phyloP scores from a whole-genome alignment of 1,139 yeast species.

The Magnusiomyces ingens region DNA sequence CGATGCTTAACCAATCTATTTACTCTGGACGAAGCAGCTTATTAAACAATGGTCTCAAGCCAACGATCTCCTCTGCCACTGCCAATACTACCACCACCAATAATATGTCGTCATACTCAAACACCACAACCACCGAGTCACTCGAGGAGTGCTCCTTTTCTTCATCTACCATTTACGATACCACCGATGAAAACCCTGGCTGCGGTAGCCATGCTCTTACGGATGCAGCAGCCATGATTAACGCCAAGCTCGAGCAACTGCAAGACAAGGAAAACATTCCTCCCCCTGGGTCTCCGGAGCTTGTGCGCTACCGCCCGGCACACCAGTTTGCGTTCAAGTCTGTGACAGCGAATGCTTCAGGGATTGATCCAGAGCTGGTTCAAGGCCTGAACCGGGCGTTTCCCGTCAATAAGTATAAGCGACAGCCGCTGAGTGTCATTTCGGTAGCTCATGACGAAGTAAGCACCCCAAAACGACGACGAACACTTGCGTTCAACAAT shows the following conservation, averaged over 20 bases:
- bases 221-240: constrained; percentile 11
- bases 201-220: background rate
- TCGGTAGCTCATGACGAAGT: background rate
- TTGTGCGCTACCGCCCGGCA: background rate
- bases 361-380: background rate
- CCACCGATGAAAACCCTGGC: background rate
- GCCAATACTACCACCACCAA: too few species aligned
- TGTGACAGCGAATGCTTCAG: background rate
- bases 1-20: too few species aligned
- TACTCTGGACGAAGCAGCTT: too few species aligned
- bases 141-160: too few species aligned
- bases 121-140: too few species aligned
- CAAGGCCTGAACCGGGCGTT: background rate
- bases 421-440: constrained; percentile 1
- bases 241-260: constrained; percentile 8
- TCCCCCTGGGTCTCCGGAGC: constrained; percentile 5
- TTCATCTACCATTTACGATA: too few species aligned
- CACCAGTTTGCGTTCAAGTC: background rate
- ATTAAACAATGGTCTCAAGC: too few species aligned
- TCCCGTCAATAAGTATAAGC: background rate
- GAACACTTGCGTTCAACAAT: background rate
- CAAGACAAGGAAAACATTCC: constrained; percentile 12
- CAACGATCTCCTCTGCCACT: too few species aligned
- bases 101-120: too few species aligned
- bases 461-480: too few species aligned